phyloP scores from a whole-genome alignment of 805 yeast species.

The Candida berthetii region DNA sequence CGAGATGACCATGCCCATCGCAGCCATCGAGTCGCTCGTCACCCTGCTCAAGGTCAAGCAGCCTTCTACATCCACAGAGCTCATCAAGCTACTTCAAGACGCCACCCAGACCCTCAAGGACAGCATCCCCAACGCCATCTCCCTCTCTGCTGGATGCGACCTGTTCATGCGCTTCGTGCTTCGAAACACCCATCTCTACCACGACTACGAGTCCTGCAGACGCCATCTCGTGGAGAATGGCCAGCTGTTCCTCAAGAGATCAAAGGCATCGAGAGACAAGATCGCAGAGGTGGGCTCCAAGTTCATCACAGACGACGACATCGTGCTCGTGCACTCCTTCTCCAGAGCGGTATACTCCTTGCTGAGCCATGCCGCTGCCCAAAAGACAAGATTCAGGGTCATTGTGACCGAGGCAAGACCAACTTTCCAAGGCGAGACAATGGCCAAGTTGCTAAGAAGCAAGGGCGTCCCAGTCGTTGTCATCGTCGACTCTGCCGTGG shows the following conservation, averaged over 20 bases:
- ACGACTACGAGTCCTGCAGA: constrained; percentile 94
- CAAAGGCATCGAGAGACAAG: constrained; percentile 81
- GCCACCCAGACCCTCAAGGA: constrained; percentile 71
- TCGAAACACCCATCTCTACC: constrained; percentile 76
- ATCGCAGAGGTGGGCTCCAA: constrained; percentile 86
- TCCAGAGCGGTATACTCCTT: constrained; percentile 86
- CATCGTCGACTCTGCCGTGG: constrained; percentile 91
- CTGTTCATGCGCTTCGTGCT: constrained; percentile 90
- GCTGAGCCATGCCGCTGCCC: constrained; percentile 69
- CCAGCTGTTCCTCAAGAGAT: constrained; percentile 82
- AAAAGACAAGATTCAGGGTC: constrained; percentile 78
- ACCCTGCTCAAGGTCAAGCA: constrained; percentile 75
- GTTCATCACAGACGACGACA: constrained; percentile 90
- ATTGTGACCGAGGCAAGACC: constrained; percentile 93
- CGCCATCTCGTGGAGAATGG: constrained; percentile 90
- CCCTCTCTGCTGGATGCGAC: constrained; percentile 96
- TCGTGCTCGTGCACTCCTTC: constrained; percentile 81
- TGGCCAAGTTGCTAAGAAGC: constrained; percentile 62
- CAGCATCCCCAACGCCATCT: constrained; percentile 84
- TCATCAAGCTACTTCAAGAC: constrained; percentile 72
- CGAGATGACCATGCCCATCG: constrained; percentile 99
- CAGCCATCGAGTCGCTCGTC: constrained; percentile 93
- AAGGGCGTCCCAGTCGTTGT: constrained; percentile 81
- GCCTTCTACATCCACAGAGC: constrained; percentile 91
- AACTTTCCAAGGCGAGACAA: constrained; percentile 62